Evolutionary conservation across 2,329 filamentous ascomycete species (phyloP), one percentile per base, ranked within the genome.

Genomic region (Fusarium phyllophilum): DNA sequence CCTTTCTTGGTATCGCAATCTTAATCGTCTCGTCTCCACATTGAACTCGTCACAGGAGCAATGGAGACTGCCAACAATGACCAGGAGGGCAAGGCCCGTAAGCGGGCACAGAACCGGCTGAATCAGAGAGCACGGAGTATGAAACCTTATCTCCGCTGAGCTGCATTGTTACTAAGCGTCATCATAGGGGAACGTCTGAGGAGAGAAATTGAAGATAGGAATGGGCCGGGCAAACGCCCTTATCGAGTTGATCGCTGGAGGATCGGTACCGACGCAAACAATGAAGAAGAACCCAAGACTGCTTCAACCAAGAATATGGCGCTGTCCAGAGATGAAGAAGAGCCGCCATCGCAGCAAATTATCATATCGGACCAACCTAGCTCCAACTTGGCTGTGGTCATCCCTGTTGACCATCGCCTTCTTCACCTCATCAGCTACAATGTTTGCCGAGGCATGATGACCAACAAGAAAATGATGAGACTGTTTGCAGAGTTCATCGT

Each of bases 41-140:
- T 8, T 18, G 15, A n/a, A 8, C 8, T 18, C 15, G 8, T n/a
- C 3, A n/a, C 12, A 13, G 14, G 26, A 9, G 29, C 31, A 31
- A 66, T 74, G 62, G 24, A 9, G 22, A 1, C 15, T 9, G n/a
- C 12, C 3, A 4, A 33, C 26, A n/a, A 29, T 8, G 39, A 34
- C 2, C 46, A 66, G 8, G 61, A 73, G 24, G 64, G 48, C 22
- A 65, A 62, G 34, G 61, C 73, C 1, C 62, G 59, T 4, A 72
- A 75, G 38, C 49, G 46, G n/a, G 12, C 45, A 3, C 67, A 75
- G 38, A 75, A 74, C 49, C 62, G 73, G 10, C 17, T 63, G 15
- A 74, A 74, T 18, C 73, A 76, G 26, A 65, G 73, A 62, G 70
- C 64, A 8, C 65, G 62, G n/a, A 67, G 74, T 75, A 66, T 62